Percentiles rank a stretch among this genome's conserved stretches.
Conservation (phyloP, 208 protist species). For the Trichomonas tenax region DNA sequence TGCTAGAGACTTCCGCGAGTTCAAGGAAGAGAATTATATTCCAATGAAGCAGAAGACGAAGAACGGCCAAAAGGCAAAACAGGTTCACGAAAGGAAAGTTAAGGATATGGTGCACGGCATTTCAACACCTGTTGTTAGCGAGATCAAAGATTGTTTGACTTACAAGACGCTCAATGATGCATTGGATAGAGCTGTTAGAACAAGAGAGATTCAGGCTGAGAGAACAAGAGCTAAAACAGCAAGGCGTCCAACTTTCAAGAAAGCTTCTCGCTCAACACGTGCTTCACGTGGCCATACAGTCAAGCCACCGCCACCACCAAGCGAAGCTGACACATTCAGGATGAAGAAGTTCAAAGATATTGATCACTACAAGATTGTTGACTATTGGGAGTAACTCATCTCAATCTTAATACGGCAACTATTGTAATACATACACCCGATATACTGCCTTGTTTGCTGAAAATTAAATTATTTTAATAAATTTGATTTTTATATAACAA, state of each 20-base stretch:
- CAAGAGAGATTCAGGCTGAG: not conserved
- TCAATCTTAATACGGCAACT: too few relatives aligned
- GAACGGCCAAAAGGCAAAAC: not conserved
- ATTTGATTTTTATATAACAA: too few relatives aligned
- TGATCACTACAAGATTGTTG: not conserved
- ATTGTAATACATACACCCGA: too few relatives aligned
- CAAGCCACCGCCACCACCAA: not conserved
- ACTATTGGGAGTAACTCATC: not conserved
- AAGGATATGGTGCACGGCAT: not conserved
- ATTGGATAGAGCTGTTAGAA: not conserved
- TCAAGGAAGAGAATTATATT: not conserved
- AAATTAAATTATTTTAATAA: too few relatives aligned
- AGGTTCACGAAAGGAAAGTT: not conserved
- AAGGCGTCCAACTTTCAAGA: not conserved
- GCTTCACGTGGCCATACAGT: not conserved
- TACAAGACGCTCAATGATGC: not conserved
- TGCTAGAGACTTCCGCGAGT: not conserved
- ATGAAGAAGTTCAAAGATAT: not conserved
- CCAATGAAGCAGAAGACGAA: not conserved
- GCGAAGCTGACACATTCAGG: not conserved
- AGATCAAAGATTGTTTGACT: not conserved
- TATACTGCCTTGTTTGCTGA: too few relatives aligned
- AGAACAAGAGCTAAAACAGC: not conserved
- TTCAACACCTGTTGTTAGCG: not conserved
- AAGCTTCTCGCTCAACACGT: not conserved